Percentiles rank a stretch among this genome's conserved stretches.
Evolutionary conservation across 2,329 filamentous ascomycete species (phyloP).

Genomic region (Hypoxylon rubiginosum): DNA sequence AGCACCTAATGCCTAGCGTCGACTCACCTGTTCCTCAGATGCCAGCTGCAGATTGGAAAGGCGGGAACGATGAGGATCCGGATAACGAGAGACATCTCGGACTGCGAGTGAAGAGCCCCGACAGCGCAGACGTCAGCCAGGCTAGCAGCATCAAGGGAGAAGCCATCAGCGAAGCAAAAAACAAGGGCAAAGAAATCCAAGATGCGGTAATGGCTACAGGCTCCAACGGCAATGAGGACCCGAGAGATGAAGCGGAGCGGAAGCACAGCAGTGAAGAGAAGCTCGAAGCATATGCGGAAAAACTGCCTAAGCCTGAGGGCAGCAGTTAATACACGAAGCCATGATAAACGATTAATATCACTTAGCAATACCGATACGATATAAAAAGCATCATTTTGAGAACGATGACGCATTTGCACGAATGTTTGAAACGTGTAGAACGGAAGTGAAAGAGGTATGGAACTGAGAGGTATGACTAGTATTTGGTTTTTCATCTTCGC

Average conservation of each 20-base stretch:
- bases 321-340: slow-evolving; percentile 21
- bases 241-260: slow-evolving; percentile 1
- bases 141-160: slow-evolving; percentile 75
- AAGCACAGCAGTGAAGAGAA: slow-evolving; percentile 36
- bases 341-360: slow-evolving; percentile 1
- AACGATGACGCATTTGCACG: background rate
- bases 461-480: background rate
- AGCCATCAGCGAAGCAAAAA: slow-evolving; percentile 33
- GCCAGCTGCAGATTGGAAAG: slow-evolving; percentile 81
- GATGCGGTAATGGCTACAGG: slow-evolving; percentile 44
- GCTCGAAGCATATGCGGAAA: slow-evolving; percentile 48
- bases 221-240: slow-evolving; percentile 26
- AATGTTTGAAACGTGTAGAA: background rate
- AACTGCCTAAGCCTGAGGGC: slow-evolving; percentile 48
- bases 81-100: slow-evolving; percentile 75
- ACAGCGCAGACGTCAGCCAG: slow-evolving; percentile 76
- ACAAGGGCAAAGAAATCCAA: slow-evolving; percentile 42
- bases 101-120: slow-evolving; percentile 73
- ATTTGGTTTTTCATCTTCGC: background rate
- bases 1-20: slow-evolving; percentile 70
- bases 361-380: slow-evolving; percentile 2
- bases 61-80: slow-evolving; percentile 62
- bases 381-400: background rate
- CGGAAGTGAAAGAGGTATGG: background rate
- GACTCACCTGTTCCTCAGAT: slow-evolving; percentile 79